Evolutionary conservation across 352 stramenopile genomes (phyloP), one percentile per base, ranked within the genome.

Genomic region (Aphanomyces euteiches): DNA sequence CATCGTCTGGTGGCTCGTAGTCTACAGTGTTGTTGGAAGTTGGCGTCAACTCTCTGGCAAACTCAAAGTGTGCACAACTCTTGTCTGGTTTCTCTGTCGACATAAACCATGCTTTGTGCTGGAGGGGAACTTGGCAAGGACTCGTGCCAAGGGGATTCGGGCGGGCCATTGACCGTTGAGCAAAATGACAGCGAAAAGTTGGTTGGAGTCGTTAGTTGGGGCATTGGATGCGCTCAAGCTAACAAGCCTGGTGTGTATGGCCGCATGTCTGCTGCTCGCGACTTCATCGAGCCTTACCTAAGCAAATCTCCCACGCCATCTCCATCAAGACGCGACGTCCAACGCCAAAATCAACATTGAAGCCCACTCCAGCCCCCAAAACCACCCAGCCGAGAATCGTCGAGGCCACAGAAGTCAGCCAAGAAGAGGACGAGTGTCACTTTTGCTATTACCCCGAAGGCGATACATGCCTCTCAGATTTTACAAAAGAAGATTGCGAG

Each of bases 101-200:
- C 36, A 47, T n/a, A 72, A 7, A 81, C 79, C 6, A 90, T 88
- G 78, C 34, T 91, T 15, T 90, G 82, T 36, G 82, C 84, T 1
- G 81, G 84, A 0, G 59, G 68, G 7, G 41, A 73, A 19, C 19
- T 65, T 28, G 50, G 57, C 63, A 19, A 74, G 43, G 74, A 75
- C 66, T 50, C 70, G 37, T 78, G 74, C 74, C 57, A 76, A 21
- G 74, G 74, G 21, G 74, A 78, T 71, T 78, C 74, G 45, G 74
- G 74, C 19, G 74, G 74, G 7, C 70, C 74, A 28, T 45, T 78
- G 4, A 61, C 70, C 17, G 36, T 72, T 17, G 39, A 59, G 36
- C 66, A 58, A 4, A 61, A 72, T n/a, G n/a, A n/a, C n/a, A n/a
- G n/a, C n/a, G n/a, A n/a, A n/a, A n/a, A n/a, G n/a, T n/a, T n/a